Percentiles rank a stretch among this genome's conserved stretches.
These are phyloP conservation scores for Auriscalpium microsporum DNA, from an alignment of 768 basidiomycete species.

Conservation along the genomic window DNA sequence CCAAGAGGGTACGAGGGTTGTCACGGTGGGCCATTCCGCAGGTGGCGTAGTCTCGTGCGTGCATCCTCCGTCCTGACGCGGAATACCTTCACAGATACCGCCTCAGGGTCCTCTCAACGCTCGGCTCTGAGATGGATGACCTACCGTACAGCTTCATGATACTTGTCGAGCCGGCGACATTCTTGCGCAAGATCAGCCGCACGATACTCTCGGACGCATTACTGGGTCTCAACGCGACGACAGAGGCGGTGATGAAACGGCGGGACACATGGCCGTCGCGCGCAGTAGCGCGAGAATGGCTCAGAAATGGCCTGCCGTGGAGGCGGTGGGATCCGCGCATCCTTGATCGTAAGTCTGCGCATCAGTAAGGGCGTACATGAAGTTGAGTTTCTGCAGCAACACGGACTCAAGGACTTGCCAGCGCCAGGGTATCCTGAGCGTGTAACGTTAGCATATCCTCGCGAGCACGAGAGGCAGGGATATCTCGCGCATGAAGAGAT, in stretches of 20 bases:
- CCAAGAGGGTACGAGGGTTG: not conserved
- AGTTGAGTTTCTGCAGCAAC: not conserved
- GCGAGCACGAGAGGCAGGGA: not conserved
- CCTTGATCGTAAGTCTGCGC: not conserved
- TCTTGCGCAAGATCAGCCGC: not conserved
- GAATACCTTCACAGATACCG: not conserved
- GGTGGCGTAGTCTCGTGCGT: not conserved
- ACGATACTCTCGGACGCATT: not conserved
- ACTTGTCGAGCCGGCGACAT: not conserved
- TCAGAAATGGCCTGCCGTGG: not conserved
- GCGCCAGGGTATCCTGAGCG: not conserved
- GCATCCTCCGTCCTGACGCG: not conserved
- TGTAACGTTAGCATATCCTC: not conserved
- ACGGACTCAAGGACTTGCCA: not conserved
- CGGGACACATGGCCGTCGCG: slow-evolving; percentile 1
- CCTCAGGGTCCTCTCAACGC: not conserved
- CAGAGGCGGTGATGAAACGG: not conserved
- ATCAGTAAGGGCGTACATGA: not conserved
- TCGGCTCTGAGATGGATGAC: not conserved
- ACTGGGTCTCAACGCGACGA: not conserved
- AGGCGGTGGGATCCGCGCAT: not conserved
- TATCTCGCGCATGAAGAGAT: not conserved
- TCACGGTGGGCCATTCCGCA: not conserved
- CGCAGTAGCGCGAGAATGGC: not conserved
- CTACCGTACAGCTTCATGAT: not conserved